phyloP scores from a whole-genome alignment of 2,329 filamentous ascomycete species.

The Biscogniauxia mediterranea region DNA sequence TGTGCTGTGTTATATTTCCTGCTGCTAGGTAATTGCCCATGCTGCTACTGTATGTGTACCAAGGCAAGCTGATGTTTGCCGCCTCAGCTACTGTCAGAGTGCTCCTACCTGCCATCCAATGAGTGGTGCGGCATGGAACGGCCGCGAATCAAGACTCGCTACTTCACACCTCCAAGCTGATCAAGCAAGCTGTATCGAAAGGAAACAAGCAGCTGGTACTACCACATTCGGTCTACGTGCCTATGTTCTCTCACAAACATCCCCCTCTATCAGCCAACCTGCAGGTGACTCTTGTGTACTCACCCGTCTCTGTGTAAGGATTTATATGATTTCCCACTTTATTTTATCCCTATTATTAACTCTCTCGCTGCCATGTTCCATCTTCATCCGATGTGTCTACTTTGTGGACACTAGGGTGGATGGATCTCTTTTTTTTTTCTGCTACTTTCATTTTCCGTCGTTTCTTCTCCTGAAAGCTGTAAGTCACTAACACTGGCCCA shows the following conservation, averaged over 20 bases:
- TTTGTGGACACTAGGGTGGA: background rate
- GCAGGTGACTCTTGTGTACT: background rate
- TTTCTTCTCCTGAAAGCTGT: background rate
- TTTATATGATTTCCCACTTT: background rate
- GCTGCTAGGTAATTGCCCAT: background rate
- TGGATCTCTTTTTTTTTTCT: background rate
- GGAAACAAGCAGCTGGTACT: background rate
- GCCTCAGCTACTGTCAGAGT: background rate
- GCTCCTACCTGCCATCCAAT: background rate
- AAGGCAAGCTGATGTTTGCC: background rate
- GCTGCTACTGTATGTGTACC: background rate
- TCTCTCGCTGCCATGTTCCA: background rate
- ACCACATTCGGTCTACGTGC: background rate
- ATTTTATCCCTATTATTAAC: background rate
- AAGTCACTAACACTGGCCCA: background rate
- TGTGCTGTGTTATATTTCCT: background rate
- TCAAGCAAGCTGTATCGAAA: background rate
- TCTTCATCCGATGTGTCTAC: background rate
- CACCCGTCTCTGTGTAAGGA: background rate
- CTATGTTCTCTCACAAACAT: background rate
- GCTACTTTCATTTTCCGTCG: background rate
- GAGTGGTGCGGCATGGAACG: background rate
- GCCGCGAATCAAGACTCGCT: background rate
- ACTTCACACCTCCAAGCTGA: background rate
- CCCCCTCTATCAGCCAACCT: background rate